Evolutionary conservation across 176 grass and related monocot species (phyloP), one percentile per base, ranked within the genome.

Genomic region (Cocos nucifera): DNA sequence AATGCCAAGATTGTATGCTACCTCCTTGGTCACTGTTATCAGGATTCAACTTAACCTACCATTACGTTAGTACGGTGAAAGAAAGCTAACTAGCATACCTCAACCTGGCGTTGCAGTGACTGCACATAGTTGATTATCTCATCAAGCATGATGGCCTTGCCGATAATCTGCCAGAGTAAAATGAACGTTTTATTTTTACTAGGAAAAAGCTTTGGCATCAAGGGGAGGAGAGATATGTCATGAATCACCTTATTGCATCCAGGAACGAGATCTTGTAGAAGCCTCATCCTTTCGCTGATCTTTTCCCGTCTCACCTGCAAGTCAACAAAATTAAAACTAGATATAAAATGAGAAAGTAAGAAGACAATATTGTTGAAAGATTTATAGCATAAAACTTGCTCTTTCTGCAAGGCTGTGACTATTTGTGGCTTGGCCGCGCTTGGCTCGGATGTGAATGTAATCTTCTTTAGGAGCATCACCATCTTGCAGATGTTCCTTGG

Each of bases 91-190:
- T 44, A 44, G 35, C 35, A 53, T 67, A 90, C 91, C 91, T 90
- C 86, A n/a, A 96, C 78, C 68, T 96, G 91, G 62, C 78, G 77
- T 58, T 96, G 91, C 58, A 96, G 70, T 19, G 91, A 96, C 64
- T 96, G 91, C 66, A 96, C 91, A 28, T 96, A 96, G 72, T 96
- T 96, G 77, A 96, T 96, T 53, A 96, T 96, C 75, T 96, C 91
- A 84, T 96, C 91, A 69, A 96, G 91, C 86, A 96, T 96, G 86
- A 90, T 82, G 22, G 91, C 91, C 73, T 96, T 96, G 58, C 91
- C 86, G 64, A 80, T 90, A 26, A 87, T 96, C 91, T 96, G 56
- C 58, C 17, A 76, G 58, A 73, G 10, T 19, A 74, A 20, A 69
- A 54, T 49, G 9, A 54, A 62, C 69, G 56, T 64, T 48, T 58